These are phyloP conservation scores for Ceratonia siliqua DNA, from an alignment of 306 rosid genomes.

Conservation along the genomic window DNA sequence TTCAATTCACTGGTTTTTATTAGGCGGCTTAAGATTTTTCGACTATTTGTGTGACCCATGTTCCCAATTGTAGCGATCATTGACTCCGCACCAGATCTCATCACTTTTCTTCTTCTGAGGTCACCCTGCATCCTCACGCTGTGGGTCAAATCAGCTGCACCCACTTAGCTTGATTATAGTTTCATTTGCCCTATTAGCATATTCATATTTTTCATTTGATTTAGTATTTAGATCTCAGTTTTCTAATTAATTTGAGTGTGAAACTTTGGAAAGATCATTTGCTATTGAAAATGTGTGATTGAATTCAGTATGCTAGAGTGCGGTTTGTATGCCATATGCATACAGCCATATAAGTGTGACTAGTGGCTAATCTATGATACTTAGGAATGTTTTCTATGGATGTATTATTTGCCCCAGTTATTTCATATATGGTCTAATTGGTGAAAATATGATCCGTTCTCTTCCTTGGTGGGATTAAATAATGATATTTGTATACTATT, in stretches of 20 bases:
- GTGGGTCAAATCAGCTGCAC: neutral
- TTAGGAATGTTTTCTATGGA: neutral
- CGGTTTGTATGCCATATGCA: neutral
- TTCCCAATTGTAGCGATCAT: neutral
- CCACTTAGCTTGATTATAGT: neutral
- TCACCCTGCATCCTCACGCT: neutral
- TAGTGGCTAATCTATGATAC: neutral
- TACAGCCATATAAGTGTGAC: neutral
- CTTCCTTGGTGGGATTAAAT: too few relatives aligned
- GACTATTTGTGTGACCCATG: neutral
- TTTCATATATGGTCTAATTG: neutral
- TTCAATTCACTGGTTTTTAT: conserved; percentile 11
- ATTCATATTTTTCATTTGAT: neutral
- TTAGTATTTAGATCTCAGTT: conserved; percentile 23
- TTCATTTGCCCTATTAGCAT: neutral
- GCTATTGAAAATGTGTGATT: neutral
- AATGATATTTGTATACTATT: too few relatives aligned
- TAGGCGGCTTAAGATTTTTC: neutral
- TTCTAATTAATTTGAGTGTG: neutral
- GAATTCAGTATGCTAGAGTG: neutral
- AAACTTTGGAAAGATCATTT: neutral
- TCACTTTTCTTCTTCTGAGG: neutral
- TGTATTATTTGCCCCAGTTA: neutral
- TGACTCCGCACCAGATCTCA: neutral
- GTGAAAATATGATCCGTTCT: neutral